Evolutionary conservation across 352 stramenopile genomes (phyloP), one percentile per base, ranked within the genome.

Genomic region (Phytophthora pisi): DNA sequence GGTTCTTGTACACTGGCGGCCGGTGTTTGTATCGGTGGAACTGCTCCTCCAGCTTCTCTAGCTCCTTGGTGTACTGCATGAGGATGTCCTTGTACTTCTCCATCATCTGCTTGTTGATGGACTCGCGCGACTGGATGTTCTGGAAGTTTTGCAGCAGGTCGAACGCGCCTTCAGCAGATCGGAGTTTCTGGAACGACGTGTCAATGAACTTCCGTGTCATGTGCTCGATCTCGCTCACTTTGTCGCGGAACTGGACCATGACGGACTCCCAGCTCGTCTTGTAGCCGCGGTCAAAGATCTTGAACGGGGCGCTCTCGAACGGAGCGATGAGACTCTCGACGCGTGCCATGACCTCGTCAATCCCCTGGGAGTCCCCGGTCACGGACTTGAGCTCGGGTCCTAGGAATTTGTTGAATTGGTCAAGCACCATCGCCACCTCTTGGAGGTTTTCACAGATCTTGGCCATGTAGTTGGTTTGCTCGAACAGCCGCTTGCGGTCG

Each of bases 141-240:
- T 98, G 91, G 69, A 99, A 98, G 62, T 99, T 99, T 61, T 98
- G 88, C n/a, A 99, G 85, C 49, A 99, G 78, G 70, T 99, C 95
- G 52, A 98, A 99, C 3, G 96, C 96, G 13, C 91, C 96, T 73
- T 98, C 95, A 0, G 96, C 92, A 4, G 89, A 98, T 2, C 96
- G 85, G 11, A 99, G 86, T 64, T 98, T 98, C 74, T 98, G 90
- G 62, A 99, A 99, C 0, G 93, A 98, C 3, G 93, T 93, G 59
- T 99, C 95, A 30, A 99, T 99, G 66, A 98, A 98, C 43, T 88
- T 90, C 24, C 91, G 86, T 3, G 96, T 98, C 92, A 98, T 97
- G 28, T 90, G 84, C 71, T 99, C 96, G 53, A 99, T 98, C 59
- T 98, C 92, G 18, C 82, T 78, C n/a, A 98, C 96, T 71, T 97